Conservation (phyloP, 2,329 filamentous ascomycete species). For the Whalleya microplaca region DNA sequence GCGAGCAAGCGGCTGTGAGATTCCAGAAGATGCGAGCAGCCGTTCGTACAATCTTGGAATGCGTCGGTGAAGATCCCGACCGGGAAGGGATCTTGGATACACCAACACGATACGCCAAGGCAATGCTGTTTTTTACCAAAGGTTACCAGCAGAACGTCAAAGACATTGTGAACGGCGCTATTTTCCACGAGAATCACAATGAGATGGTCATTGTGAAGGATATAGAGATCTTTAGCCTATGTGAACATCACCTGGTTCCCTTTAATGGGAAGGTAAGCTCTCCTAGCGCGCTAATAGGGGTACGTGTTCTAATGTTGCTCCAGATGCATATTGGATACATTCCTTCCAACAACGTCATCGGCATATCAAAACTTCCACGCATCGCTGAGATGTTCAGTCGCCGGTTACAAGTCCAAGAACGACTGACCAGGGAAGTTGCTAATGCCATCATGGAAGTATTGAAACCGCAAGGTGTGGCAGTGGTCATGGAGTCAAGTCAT, state of each 20-base stretch:
- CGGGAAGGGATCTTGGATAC: constrained; percentile 68
- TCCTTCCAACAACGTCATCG: constrained; percentile 83
- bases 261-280: constrained; percentile 84
- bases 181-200: constrained; percentile 96
- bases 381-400: constrained; percentile 97
- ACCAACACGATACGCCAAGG: constrained; percentile 89
- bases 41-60: constrained; percentile 69
- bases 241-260: constrained; percentile 96
- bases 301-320: neutral
- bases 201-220: constrained; percentile 98
- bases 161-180: constrained; percentile 89
- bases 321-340: constrained; percentile 99
- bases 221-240: constrained; percentile 92
- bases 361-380: constrained; percentile 91
- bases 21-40: constrained; percentile 64
- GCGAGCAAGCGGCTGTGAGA: constrained; percentile 54
- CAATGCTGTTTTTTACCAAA: constrained; percentile 93
- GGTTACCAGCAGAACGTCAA: constrained; percentile 94
- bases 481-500: constrained; percentile 97
- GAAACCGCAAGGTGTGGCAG: constrained; percentile 90
- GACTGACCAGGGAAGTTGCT: constrained; percentile 93
- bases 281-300: constrained; percentile 11
- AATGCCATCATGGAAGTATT: constrained; percentile 91
- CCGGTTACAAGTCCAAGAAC: constrained; percentile 92
- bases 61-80: constrained; percentile 69